These are phyloP conservation scores for Keithomyces neogunnii DNA, from an alignment of 2,329 filamentous ascomycete genomes.

Conservation along the genomic window DNA sequence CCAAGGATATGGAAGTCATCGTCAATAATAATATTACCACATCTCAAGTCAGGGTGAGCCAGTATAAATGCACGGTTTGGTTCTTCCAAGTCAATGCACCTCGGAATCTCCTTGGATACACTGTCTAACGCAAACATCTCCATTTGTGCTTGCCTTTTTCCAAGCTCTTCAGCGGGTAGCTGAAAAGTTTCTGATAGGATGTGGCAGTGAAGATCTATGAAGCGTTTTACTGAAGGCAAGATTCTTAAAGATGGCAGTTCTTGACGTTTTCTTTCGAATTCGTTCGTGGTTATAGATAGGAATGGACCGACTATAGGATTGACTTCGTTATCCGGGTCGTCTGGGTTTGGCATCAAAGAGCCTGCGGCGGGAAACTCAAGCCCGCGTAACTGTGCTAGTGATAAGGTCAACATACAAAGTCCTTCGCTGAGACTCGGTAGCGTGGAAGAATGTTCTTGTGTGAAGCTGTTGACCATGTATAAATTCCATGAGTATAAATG, in stretches of 20 bases:
- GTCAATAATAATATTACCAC: constrained; percentile 16
- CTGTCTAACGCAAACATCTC: constrained; percentile 12
- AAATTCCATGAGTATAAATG: constrained; percentile 1
- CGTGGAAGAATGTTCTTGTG: constrained; percentile 7
- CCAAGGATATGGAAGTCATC: constrained; percentile 13
- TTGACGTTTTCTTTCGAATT: constrained; percentile 5
- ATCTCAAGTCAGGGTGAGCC: constrained; percentile 11
- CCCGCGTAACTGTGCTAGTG: constrained; percentile 14
- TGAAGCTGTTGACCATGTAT: constrained; percentile 10
- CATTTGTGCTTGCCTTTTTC: constrained; percentile 6
- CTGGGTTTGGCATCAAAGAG: constrained; percentile 15
- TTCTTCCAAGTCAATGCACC: background rate
- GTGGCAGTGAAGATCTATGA: constrained; percentile 7
- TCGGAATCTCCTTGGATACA: constrained; percentile 3
- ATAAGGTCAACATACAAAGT: constrained; percentile 15
- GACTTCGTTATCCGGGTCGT: constrained; percentile 4
- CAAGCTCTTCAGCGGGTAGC: constrained; percentile 5
- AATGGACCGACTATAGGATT: constrained; percentile 12
- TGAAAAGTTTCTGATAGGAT: constrained; percentile 9
- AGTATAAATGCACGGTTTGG: constrained; percentile 7
- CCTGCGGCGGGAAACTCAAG: constrained; percentile 16
- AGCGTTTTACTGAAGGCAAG: constrained; percentile 3
- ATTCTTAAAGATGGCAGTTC: background rate
- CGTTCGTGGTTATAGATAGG: constrained; percentile 10
- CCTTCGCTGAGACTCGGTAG: constrained; percentile 6